Percentiles rank a stretch among this genome's conserved stretches.
Conservation (phyloP, 306 rosid genomes). For the Corylus americana region DNA sequence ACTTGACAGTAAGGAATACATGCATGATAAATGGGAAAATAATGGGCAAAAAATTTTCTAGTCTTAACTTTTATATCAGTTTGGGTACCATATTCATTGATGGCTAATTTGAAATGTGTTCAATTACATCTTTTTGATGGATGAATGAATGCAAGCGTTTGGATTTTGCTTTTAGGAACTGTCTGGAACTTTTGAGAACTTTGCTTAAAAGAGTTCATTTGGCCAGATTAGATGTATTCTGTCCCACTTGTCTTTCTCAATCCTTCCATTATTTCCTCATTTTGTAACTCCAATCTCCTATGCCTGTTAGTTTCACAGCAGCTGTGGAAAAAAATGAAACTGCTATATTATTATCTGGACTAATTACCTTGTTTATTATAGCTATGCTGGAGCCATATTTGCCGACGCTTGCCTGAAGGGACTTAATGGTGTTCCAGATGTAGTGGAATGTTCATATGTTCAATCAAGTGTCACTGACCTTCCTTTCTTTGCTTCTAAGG, state of each 20-base stretch:
- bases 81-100: not conserved
- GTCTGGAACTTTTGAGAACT: not conserved
- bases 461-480: conserved; percentile 85
- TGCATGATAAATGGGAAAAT: not conserved
- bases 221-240: not conserved
- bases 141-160: not conserved
- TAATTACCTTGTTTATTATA: conserved; percentile 35
- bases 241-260: not conserved
- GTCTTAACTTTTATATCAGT: not conserved
- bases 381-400: conserved; percentile 95
- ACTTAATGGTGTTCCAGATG: conserved; percentile 95
- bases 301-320: not conserved
- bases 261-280: not conserved
- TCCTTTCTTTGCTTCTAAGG: conserved; percentile 99
- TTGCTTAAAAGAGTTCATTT: not conserved
- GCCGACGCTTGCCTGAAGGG: conserved; percentile 99
- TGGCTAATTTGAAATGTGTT: not conserved
- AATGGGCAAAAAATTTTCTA: not conserved
- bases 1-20: no score
- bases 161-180: not conserved
- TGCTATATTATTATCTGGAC: not conserved
- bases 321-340: not conserved
- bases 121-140: not conserved
- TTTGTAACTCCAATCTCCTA: not conserved
- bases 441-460: conserved; percentile 91